Base-by-base conservation (phyloP, 2,329 filamentous ascomycete genomes). In the Fusarium concolor region DNA sequence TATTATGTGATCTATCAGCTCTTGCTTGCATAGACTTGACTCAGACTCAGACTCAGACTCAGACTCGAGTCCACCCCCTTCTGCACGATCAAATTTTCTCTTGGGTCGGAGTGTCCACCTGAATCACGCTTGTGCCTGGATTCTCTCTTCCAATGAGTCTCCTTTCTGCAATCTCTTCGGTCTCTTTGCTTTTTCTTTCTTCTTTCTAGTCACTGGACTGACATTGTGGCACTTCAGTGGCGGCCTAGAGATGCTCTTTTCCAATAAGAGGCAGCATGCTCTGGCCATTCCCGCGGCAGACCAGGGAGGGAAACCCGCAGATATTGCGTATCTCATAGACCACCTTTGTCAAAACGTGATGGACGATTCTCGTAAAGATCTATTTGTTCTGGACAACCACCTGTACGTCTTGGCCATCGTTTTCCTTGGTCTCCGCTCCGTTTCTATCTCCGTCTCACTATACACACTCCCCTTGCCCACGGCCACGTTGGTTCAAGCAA, bases 171-270 rank as follows among this genome's bases (percentile, higher is more conserved):
- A 38, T 53, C 46, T 45, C 39, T 47, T 55, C 38, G 45, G 53
- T 53, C 15, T 52, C 53, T 26, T 67, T 42, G 33, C 38, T 52
- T 35, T 58, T 50, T 24, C 55, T 4, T 33, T 60, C 59, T 50
- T 62, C 53, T 58, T 55, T 11, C 33, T 44, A 39, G 29, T 52
- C 56, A 39, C 53, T 61, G 42, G 18, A 54, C 72, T 72, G 71
- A 68, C 55, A 63, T 58, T 46, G 52, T 59, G 43, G 50, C 29
- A 44, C 67, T 60, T 44, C 72, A 94, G 96, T 68, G 96, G 96
- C 65, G 96, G 96, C 22, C 87, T 99, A 18, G 96, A 99, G 81
- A 91, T 97, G 82, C 90, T 99, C 69, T 99, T 99, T 81, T 89
- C 90, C 31, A 91, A 97, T 77, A 84, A 93, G 79, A 88, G 90